Evolutionary conservation across 1,139 yeast genomes (phyloP), one percentile per base, ranked within the genome.

Genomic region (Protomyces inundatus): DNA sequence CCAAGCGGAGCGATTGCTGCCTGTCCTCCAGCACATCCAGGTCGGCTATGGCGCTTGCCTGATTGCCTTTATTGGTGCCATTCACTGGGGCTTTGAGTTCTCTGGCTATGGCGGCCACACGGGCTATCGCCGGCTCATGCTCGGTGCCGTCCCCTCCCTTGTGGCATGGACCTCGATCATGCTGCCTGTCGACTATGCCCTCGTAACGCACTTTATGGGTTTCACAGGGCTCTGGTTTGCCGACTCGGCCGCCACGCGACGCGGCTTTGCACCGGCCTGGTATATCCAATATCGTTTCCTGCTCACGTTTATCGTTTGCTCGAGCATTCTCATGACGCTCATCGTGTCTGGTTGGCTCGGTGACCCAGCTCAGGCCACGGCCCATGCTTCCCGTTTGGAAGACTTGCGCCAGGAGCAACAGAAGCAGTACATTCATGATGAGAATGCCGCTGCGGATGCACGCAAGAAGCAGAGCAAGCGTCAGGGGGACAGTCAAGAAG

Each of bases 41-140:
- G 58, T 62, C 40, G 65, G 65, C 10, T 62, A 62, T 58, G 65
- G 65, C 3, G 65, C 65, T 16, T 62, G 65, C 37, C 37, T 62
- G 12, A 12, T 62, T 3, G 51, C 63, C 7, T 56, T 62, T 46
- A 39, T 62, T 4, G 65, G 65, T 3, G 65, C 65, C 6, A 57
- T 62, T 48, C 65, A 62, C 51, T 62, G 65, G 65, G 65, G 65
- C 9, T 54, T 62, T 16, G 65, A 62, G 23, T 52, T 62, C 33
- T 36, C 65, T 34, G 58, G 58, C 9, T 58, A 34, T 40, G 65
- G 65, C 42, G 65, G 63, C 4, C 50, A 50, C 33, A 32, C 50
- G 9, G 62, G 63, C 16, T 32, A 42, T 16, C 46, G 48, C 16
- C 52, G 65, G 4, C 60, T 60, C 36, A 7, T 54, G 10, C 52